phyloP scores from a whole-genome alignment of 2,329 filamentous ascomycete genomes.

The Biscogniauxia mediterranea region DNA sequence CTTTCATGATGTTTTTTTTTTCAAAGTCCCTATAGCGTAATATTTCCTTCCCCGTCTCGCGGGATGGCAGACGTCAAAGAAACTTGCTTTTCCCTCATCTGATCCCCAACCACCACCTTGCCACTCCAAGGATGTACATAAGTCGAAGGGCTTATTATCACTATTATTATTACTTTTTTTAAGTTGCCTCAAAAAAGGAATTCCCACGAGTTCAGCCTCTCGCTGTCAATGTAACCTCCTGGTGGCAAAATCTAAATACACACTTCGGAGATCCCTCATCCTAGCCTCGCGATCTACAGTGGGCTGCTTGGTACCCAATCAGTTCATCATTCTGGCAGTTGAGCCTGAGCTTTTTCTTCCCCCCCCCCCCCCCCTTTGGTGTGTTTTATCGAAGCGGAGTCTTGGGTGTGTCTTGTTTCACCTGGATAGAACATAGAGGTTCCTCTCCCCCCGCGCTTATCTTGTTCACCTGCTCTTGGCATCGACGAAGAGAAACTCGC shows the following conservation, averaged over 20 bases:
- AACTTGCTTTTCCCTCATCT: not conserved
- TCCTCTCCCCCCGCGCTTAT: not conserved
- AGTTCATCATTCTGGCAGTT: not conserved
- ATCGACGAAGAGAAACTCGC: not conserved
- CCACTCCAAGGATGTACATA: not conserved
- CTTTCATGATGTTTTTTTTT: not conserved
- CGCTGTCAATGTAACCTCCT: not conserved
- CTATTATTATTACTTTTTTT: too few species aligned
- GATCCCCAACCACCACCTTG: not conserved
- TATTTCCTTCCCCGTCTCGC: too few species aligned
- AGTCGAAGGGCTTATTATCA: too few species aligned
- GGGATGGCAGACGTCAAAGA: too few species aligned
- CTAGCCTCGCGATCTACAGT: not conserved
- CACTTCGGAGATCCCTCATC: not conserved
- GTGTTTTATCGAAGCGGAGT: too few species aligned
- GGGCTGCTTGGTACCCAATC: not conserved
- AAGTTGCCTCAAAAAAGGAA: not conserved
- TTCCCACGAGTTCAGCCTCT: not conserved
- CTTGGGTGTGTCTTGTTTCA: too few species aligned
- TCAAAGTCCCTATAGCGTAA: too few species aligned
- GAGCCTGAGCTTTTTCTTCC: too few species aligned
- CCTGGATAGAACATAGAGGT: too few species aligned
- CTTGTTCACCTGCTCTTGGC: not conserved
- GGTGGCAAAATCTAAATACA: not conserved
- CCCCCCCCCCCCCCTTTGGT: too few species aligned